These are phyloP conservation scores for Tylopilus vinaceipallidus DNA, from an alignment of 768 basidiomycete genomes.

Conservation along the genomic window DNA sequence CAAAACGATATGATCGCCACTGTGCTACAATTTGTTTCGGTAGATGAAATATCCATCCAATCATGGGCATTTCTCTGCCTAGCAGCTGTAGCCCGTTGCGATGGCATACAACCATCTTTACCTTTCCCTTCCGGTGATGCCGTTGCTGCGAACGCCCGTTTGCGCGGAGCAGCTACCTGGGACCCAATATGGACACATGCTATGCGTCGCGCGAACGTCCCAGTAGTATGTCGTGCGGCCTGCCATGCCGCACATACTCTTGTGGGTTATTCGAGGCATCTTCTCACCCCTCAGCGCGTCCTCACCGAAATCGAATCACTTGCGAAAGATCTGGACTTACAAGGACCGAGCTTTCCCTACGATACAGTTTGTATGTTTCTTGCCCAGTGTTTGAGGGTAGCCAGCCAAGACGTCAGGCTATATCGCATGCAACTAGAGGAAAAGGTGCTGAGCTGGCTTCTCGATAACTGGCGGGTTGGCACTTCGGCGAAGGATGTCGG, in stretches of 20 bases:
- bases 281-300: constrained; percentile 56
- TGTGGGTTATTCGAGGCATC: constrained; percentile 38
- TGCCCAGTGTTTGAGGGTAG: constrained; percentile 60
- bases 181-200: constrained; percentile 81
- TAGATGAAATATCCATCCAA: constrained; percentile 65
- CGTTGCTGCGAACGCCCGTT: neutral
- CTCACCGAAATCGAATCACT: constrained; percentile 76
- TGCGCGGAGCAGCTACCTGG: constrained; percentile 50
- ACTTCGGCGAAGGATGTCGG: constrained; percentile 37
- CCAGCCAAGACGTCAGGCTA: constrained; percentile 77
- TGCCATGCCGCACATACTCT: constrained; percentile 65
- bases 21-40: constrained; percentile 59
- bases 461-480: constrained; percentile 64
- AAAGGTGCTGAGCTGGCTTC: constrained; percentile 79
- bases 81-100: constrained; percentile 63
- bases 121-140: constrained; percentile 1
- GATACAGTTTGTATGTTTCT: constrained; percentile 91
- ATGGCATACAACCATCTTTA: constrained; percentile 23
- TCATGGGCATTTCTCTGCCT: constrained; percentile 85
- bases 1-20: constrained; percentile 54
- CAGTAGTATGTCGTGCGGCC: constrained; percentile 75
- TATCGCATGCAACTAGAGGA: constrained; percentile 87
- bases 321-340: constrained; percentile 81
- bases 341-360: constrained; percentile 83
- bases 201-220: constrained; percentile 66